phyloP scores from a whole-genome alignment of 148 eudicot genomes.

The Camellia lanceoleosa region DNA sequence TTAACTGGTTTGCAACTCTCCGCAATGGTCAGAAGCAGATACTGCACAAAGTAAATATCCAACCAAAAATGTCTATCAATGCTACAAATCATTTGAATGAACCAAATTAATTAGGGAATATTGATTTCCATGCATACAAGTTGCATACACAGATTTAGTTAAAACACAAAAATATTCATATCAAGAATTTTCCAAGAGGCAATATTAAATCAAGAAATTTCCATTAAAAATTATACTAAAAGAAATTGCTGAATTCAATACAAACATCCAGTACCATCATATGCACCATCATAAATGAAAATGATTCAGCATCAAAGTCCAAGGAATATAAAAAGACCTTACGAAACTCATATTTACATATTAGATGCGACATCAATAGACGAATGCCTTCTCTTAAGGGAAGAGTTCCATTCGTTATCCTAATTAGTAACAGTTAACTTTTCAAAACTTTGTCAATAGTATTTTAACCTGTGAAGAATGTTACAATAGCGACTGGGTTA shows the following conservation, averaged over 20 bases:
- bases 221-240: background rate
- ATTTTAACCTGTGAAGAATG: background rate
- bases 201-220: background rate
- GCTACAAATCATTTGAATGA: background rate
- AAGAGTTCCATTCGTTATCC: too few relatives aligned
- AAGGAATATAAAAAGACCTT: background rate
- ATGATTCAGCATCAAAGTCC: too few relatives aligned
- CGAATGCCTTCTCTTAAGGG: conserved; percentile 37
- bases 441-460: background rate
- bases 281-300: background rate
- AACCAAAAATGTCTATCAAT: background rate
- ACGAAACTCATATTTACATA: background rate
- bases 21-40: conserved; percentile 57
- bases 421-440: too few relatives aligned
- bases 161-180: background rate
- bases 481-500: background rate
- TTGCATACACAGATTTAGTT: too few relatives aligned
- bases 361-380: background rate
- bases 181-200: background rate
- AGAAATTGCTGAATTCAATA: background rate
- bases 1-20: conserved; percentile 81
- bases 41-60: conserved; percentile 47
- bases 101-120: background rate
- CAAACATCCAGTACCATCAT: background rate
- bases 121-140: too few relatives aligned